Conservation (phyloP, 2,329 filamentous ascomycete species). For the Neofusicoccum sp. region DNA sequence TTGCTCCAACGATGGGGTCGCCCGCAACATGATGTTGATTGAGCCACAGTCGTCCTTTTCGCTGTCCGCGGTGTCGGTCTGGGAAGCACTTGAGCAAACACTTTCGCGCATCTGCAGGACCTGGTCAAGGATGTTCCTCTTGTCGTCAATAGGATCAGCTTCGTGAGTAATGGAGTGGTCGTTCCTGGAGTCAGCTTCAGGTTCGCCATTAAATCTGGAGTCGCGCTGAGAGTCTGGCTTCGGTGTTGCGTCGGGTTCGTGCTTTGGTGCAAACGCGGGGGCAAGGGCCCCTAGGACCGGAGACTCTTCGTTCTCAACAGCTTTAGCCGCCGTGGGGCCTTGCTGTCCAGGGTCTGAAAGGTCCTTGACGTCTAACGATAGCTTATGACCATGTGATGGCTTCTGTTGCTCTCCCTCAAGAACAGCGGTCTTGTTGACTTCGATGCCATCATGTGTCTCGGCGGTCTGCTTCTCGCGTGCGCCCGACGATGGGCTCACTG, state of each 20-base stretch:
- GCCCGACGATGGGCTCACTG: constrained; percentile 10
- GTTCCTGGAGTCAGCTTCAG: neutral
- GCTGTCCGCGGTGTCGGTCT: constrained; percentile 27
- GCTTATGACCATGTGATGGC: neutral
- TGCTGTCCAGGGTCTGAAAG: constrained; percentile 34
- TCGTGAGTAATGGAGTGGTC: neutral
- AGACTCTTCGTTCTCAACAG: constrained; percentile 58
- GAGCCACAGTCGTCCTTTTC: constrained; percentile 57
- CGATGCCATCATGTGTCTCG: neutral
- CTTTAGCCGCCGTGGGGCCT: constrained; percentile 41
- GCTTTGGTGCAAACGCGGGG: neutral
- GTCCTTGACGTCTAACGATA: constrained; percentile 2
- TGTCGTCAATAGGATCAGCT: neutral
- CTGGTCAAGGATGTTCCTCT: constrained; percentile 43
- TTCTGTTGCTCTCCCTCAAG: neutral
- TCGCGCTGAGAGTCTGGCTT: constrained; percentile 11
- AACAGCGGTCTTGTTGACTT: neutral
- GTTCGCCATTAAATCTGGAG: neutral
- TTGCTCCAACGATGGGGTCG: constrained; percentile 38
- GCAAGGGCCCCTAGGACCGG: constrained; percentile 61
- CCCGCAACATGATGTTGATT: constrained; percentile 58
- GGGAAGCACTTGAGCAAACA: constrained; percentile 41
- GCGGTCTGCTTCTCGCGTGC: neutral
- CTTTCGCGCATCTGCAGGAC: constrained; percentile 53
- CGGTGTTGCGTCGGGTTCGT: neutral